Conservation (phyloP, 768 basidiomycete species). For the Scleroderma bovista region DNA sequence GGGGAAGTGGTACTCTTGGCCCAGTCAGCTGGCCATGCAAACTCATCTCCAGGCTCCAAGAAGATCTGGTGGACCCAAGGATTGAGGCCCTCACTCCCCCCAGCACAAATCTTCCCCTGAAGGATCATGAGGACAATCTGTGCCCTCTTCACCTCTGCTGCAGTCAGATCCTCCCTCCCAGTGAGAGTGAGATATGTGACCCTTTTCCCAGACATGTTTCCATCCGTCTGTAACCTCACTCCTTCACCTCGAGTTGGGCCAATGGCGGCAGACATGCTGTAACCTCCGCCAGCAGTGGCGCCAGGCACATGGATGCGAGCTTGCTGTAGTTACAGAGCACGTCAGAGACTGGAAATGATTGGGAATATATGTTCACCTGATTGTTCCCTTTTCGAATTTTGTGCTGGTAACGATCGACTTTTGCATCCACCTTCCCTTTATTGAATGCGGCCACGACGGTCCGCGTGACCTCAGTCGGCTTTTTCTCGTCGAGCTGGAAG, state of each 20-base stretch:
- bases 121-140: conserved; percentile 28
- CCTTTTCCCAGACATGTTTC: conserved; percentile 25
- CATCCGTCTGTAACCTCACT: conserved; percentile 18
- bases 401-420: conserved; percentile 25
- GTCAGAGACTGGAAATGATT: neutral
- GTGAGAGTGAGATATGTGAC: conserved; percentile 39
- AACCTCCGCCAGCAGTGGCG: conserved; percentile 15
- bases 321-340: conserved; percentile 6
- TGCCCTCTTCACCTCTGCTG: conserved; percentile 45
- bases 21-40: conserved; percentile 35
- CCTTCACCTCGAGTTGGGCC: conserved; percentile 6
- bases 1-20: conserved; percentile 11
- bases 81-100: conserved; percentile 24
- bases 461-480: conserved; percentile 20
- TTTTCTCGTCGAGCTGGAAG: conserved; percentile 22
- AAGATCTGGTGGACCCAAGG: conserved; percentile 37
- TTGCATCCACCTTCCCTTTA: conserved; percentile 6
- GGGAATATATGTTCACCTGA: conserved; percentile 30
- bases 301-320: conserved; percentile 19
- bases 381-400: conserved; percentile 25
- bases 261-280: conserved; percentile 17
- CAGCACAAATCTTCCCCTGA: conserved; percentile 24
- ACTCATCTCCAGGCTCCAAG: conserved; percentile 20
- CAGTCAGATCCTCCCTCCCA: conserved; percentile 53
- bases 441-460: conserved; percentile 14